Percentiles rank a stretch among this genome's conserved stretches.
These are phyloP conservation scores for Clarireedia monteithiana DNA, from an alignment of 2,329 filamentous ascomycete genomes.

Conservation along the genomic window DNA sequence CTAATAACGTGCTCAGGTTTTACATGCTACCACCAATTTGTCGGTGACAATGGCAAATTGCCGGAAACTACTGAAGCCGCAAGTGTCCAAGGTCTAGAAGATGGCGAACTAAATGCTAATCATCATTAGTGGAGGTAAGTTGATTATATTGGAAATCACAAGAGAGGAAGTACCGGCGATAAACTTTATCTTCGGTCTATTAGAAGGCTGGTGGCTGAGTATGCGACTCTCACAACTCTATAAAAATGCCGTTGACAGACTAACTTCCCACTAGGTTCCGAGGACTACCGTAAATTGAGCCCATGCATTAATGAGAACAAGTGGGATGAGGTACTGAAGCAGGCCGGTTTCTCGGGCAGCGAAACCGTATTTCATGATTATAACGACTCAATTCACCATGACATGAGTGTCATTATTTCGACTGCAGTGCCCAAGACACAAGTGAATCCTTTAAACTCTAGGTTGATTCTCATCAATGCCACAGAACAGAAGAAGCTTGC, in stretches of 20 bases:
- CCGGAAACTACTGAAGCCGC: not conserved
- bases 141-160: not conserved
- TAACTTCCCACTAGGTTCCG: not conserved
- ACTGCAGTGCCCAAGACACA: not conserved
- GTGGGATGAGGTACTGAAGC: not conserved
- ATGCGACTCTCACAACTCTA: not conserved
- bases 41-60: no score
- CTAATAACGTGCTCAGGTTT: no score
- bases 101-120: not conserved
- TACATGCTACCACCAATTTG: no score
- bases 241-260: not conserved
- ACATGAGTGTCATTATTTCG: not conserved
- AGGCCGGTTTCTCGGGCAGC: not conserved
- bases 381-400: not conserved
- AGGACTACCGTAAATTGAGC: not conserved
- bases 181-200: not conserved
- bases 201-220: not conserved
- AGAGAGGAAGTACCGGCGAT: not conserved
- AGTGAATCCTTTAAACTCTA: not conserved
- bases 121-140: not conserved
- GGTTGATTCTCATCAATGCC: not conserved
- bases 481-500: not conserved
- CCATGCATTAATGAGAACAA: not conserved
- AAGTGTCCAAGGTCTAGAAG: not conserved
- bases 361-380: not conserved